These are phyloP conservation scores for Thuidium tamariscinum DNA, from an alignment of 225 moss, liverwort and hornwort genomes.

Conservation along the genomic window DNA sequence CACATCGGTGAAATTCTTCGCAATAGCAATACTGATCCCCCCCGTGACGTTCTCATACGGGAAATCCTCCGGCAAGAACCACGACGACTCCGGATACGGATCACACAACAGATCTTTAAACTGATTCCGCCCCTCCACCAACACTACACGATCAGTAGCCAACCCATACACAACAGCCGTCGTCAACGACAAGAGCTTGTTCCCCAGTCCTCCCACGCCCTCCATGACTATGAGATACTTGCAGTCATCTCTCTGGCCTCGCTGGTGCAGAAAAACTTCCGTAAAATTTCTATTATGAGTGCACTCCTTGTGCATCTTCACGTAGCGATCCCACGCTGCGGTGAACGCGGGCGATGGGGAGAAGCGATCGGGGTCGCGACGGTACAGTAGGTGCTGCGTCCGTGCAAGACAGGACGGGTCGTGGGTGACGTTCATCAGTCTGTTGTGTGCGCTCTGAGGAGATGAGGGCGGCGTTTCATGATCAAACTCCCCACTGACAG, in stretches of 20 bases:
- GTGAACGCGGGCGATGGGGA: slow-evolving; percentile 18
- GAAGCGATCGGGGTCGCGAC: slow-evolving; percentile 22
- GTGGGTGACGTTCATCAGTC: not conserved
- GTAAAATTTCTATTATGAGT: slow-evolving; percentile 36
- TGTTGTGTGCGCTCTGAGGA: not conserved
- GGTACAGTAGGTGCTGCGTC: slow-evolving; percentile 49
- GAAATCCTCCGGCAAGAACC: slow-evolving; percentile 48
- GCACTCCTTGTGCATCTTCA: slow-evolving; percentile 36
- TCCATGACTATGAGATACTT: slow-evolving; percentile 45
- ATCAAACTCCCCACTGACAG: not conserved
- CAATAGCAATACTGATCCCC: slow-evolving; percentile 10
- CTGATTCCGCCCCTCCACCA: slow-evolving; percentile 31
- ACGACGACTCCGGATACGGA: slow-evolving; percentile 41
- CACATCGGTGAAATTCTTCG: slow-evolving; percentile 11
- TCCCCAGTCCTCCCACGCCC: slow-evolving; percentile 37
- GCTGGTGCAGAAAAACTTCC: slow-evolving; percentile 27
- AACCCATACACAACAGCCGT: slow-evolving; percentile 47
- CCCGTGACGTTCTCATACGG: not conserved
- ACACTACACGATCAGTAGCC: slow-evolving; percentile 48
- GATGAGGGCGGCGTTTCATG: not conserved
- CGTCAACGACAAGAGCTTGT: slow-evolving; percentile 49
- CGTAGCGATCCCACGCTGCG: slow-evolving; percentile 46
- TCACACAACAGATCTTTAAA: slow-evolving; percentile 40
- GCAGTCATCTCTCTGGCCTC: slow-evolving; percentile 20
- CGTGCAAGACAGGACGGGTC: slow-evolving; percentile 35